A percentile compares a stretch with the other conserved stretches of the same genome.
Evolutionary conservation across 768 basidiomycete species (phyloP).

Genomic region (Boletus reticulatus): DNA sequence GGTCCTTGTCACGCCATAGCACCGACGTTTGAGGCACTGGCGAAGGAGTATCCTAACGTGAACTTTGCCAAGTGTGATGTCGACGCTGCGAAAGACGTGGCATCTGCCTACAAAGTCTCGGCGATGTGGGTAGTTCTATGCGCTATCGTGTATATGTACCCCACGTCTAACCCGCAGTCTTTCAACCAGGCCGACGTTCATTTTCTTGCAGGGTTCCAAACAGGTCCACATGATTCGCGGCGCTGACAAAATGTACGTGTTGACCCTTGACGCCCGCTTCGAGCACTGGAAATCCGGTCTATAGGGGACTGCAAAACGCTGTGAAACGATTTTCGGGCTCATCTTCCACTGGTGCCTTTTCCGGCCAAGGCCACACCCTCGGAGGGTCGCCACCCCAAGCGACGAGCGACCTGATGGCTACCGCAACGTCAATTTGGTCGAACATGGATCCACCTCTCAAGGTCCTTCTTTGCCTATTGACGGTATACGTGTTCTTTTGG

Average conservation of each 20-base stretch:
- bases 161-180: background rate
- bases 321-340: slow-evolving; percentile 50
- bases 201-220: slow-evolving; percentile 66
- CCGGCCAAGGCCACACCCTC: slow-evolving; percentile 73
- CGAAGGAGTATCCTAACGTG: slow-evolving; percentile 64
- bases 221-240: slow-evolving; percentile 75
- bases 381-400: slow-evolving; percentile 46
- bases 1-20: slow-evolving; percentile 84
- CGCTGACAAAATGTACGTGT: slow-evolving; percentile 60
- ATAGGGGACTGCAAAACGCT: slow-evolving; percentile 60
- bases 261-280: background rate
- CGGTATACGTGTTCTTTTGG: slow-evolving; percentile 60
- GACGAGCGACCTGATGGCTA: slow-evolving; percentile 33
- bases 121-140: slow-evolving; percentile 58
- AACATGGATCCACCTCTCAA: slow-evolving; percentile 68
- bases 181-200: slow-evolving; percentile 70
- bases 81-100: slow-evolving; percentile 68
- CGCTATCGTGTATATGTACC: background rate
- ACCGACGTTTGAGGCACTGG: slow-evolving; percentile 66
- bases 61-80: slow-evolving; percentile 87
- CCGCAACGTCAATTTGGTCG: slow-evolving; percentile 36
- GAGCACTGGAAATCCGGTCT: slow-evolving; percentile 1
- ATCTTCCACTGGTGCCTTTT: slow-evolving; percentile 48
- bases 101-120: slow-evolving; percentile 55
- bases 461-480: slow-evolving; percentile 59